Conservation (phyloP, 78 protist genomes). For the Dictyostelium capitatum region DNA sequence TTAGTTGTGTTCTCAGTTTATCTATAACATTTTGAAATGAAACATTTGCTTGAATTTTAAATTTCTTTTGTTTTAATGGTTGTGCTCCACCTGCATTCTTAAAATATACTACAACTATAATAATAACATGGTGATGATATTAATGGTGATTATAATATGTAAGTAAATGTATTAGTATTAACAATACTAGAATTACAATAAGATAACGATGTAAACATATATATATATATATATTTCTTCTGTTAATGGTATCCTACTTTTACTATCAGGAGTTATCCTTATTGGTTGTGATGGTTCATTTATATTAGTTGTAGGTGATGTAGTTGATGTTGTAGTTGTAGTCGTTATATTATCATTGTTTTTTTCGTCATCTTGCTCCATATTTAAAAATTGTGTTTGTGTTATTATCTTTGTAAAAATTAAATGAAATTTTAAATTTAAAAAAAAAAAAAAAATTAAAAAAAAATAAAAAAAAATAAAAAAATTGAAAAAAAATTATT, state of each 20-base stretch:
- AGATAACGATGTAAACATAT: too few relatives aligned
- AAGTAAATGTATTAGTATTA: neutral
- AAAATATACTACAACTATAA: slow-evolving; percentile 60
- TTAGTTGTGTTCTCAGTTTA: slow-evolving; percentile 69
- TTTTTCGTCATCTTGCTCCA: too few relatives aligned
- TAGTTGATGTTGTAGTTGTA: neutral
- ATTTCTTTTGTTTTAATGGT: slow-evolving; percentile 82
- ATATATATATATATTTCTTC: too few relatives aligned
- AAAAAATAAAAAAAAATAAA: too few relatives aligned
- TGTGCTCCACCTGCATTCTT: slow-evolving; percentile 85
- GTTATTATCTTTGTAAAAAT: too few relatives aligned
- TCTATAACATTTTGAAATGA: slow-evolving; percentile 71
- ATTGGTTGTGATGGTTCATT: neutral
- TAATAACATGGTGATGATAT: neutral
- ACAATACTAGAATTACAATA: neutral
- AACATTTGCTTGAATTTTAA: slow-evolving; percentile 63
- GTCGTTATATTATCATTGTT: too few relatives aligned
- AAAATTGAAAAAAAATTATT: too few relatives aligned
- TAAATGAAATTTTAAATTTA: too few relatives aligned
- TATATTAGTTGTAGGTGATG: neutral
- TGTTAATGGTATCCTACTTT: neutral
- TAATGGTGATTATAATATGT: neutral
- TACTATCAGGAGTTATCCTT: neutral
- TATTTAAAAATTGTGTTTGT: too few relatives aligned
- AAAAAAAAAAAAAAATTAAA: too few relatives aligned